Base-by-base conservation (phyloP, 2,329 filamentous ascomycete genomes). In the Colletotrichum magnum region DNA sequence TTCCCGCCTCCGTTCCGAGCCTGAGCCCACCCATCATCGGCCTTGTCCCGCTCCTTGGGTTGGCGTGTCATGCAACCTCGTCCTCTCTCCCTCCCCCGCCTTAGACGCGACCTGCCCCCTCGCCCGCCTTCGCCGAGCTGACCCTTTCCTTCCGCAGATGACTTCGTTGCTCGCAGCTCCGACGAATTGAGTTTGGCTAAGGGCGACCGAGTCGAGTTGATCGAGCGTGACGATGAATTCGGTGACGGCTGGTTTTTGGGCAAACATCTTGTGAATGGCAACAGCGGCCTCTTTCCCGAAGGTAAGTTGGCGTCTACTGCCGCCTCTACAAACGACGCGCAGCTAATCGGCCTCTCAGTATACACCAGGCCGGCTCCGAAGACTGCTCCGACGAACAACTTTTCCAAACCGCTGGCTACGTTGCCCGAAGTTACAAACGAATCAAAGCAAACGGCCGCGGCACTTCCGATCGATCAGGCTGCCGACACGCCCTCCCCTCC, bases 101-200 rank as follows among this genome's bases (percentile, higher is more conserved):
- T 53, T 63, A 26, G 24, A 66, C 63, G 21, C 45, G 18, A 47
- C 54, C 56, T 12, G 36, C 50, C 26, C 51, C 54, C 58, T 26
- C 43, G 36, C 16, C 51, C 21, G 28, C 9, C 18, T 56, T 15
- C 6, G 16, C 24, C 52, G 39, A 68, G 54, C 58, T 71, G 45
- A 58, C 43, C 16, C 36, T 4, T 54, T 51, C 48, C 65, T 52
- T 9, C 26, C 39, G 43, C 68, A 97, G 94, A 99, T 82, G 94
- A 98, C 82, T 98, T 99, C 80, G 86, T 91, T 74, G 95, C 95
- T 67, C 91, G 96, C 74, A 97, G 94, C 80, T 92, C 93, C 67
- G 96, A 99, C 82, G 96, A 99, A 85, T 87, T 99, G 77, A 97
- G 90, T 74, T 86, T 99, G 73, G 86, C 89, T 64, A 97, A 97